Evolutionary conservation across 805 yeast genomes (phyloP), one percentile per base, ranked within the genome.

Genomic region (Starmerella floricola): DNA sequence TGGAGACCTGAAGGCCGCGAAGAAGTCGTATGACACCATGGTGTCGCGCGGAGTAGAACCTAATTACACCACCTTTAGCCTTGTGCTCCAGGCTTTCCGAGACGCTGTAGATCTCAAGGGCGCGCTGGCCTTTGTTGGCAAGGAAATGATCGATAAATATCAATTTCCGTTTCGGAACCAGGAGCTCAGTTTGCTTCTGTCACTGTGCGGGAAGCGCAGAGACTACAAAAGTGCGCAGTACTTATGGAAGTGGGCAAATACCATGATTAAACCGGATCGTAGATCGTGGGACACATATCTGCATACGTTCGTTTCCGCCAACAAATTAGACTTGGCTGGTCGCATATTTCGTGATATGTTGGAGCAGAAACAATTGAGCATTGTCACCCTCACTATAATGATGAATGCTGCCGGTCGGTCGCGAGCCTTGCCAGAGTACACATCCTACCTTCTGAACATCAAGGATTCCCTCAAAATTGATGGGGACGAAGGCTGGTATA

Each of bases 31-130:
- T 46, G 48, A 61, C 3, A 55, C 59, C 12, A 61, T 65, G 52
- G 53, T 62, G 2, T 49, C 55, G 24, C 60, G 54, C 43, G 56
- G 58, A 2, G 42, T 66, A 6, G 31, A 43, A 3, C 60, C 68
- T 2, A 46, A 53, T 5, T 17, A 54, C 1, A 45, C 41, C n/a
- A 54, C 66, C 0, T 68, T 64, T 45, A 51, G 50, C 3, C 52
- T 67, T 10, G 51, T 69, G 52, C 42, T 68, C 29, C 38, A 48
- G 17, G 61, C 64, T 2, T 58, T 63, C 34, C 53, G 67, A 4
- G 66, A 65, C n/a, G 47, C 62, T 2, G 49, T 56, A 24, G 68
- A 72, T 38, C 39, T 63, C 8, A 51, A 54, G 3, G 58, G 62
- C 13, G 58, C 70, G 40, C 48, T 61, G 45, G 45, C 48, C 6